Conservation (phyloP, 768 basidiomycete species). For the Paxillus ammoniavirescens region DNA sequence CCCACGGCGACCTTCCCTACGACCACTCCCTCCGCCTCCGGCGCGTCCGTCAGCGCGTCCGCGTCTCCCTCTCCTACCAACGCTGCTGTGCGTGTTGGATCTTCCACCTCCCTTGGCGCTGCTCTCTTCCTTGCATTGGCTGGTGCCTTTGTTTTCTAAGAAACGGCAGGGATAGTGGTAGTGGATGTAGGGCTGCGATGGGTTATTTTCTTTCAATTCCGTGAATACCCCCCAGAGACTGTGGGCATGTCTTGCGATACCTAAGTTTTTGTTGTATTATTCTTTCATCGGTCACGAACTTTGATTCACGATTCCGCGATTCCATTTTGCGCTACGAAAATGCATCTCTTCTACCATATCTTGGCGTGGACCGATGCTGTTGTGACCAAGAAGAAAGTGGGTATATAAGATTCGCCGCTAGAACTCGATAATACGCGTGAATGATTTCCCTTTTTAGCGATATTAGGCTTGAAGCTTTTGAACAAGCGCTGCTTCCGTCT, state of each 20-base stretch:
- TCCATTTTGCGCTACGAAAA: not conserved
- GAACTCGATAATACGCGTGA: too few species aligned
- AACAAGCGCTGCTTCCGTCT: too few species aligned
- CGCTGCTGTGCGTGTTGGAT: constrained; percentile 22
- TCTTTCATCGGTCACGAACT: constrained; percentile 3
- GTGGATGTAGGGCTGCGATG: not conserved
- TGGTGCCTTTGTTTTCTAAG: constrained; percentile 20
- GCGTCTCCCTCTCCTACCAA: constrained; percentile 14
- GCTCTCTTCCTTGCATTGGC: constrained; percentile 21
- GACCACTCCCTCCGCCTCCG: constrained; percentile 22
- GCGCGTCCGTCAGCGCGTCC: not conserved
- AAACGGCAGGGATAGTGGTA: constrained; percentile 2
- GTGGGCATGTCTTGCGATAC: constrained; percentile 1
- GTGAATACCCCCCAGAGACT: constrained; percentile 4
- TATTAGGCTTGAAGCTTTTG: too few species aligned
- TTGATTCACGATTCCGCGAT: not conserved
- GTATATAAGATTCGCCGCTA: too few species aligned
- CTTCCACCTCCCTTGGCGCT: constrained; percentile 19
- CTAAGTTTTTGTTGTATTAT: constrained; percentile 23
- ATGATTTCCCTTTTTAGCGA: too few species aligned
- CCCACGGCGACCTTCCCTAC: constrained; percentile 32
- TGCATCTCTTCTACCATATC: not conserved
- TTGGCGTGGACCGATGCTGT: not conserved
- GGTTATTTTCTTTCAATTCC: not conserved
- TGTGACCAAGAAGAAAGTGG: too few species aligned